Conservation (phyloP, 768 basidiomycete genomes). For the Suillus subaureus region DNA sequence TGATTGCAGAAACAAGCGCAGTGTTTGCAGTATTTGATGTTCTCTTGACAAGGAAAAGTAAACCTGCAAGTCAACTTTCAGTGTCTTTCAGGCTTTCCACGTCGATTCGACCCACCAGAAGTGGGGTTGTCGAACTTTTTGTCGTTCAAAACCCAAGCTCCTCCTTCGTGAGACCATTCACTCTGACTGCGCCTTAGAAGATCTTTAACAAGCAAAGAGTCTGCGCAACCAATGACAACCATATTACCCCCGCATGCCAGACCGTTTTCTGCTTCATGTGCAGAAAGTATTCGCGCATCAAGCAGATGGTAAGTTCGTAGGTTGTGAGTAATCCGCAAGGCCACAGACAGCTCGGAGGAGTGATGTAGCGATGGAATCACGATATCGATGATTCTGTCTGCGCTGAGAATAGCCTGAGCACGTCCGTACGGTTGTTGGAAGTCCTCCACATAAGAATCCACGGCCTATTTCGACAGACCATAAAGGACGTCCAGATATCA, state of each 20-base stretch:
- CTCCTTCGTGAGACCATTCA: constrained; percentile 22
- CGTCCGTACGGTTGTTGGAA: constrained; percentile 44
- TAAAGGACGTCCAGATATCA: not conserved
- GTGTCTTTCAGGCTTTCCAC: not conserved
- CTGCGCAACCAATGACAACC: constrained; percentile 54
- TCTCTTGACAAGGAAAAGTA: constrained; percentile 45
- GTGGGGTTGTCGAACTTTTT: constrained; percentile 22
- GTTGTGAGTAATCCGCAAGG: constrained; percentile 67
- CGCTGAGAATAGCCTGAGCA: constrained; percentile 66
- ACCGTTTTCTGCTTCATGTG: constrained; percentile 35
- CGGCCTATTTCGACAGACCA: not conserved
- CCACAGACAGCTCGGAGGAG: constrained; percentile 50
- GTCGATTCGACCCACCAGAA: constrained; percentile 18
- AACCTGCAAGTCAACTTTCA: constrained; percentile 35
- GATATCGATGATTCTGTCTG: constrained; percentile 53
- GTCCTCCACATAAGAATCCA: not conserved
- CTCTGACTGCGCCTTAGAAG: constrained; percentile 31
- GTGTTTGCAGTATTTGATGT: constrained; percentile 30
- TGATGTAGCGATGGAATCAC: constrained; percentile 47
- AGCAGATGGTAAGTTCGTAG: constrained; percentile 69
- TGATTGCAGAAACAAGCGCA: constrained; percentile 61
- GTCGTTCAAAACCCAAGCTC: constrained; percentile 17
- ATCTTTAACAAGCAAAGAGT: constrained; percentile 33
- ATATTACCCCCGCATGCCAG: constrained; percentile 47
- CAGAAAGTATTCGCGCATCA: constrained; percentile 62